Percentiles rank a stretch among this genome's conserved stretches.
These are phyloP conservation scores for Marchantia paleacea DNA, from an alignment of 225 moss, liverwort and hornwort genomes.

Conservation along the genomic window DNA sequence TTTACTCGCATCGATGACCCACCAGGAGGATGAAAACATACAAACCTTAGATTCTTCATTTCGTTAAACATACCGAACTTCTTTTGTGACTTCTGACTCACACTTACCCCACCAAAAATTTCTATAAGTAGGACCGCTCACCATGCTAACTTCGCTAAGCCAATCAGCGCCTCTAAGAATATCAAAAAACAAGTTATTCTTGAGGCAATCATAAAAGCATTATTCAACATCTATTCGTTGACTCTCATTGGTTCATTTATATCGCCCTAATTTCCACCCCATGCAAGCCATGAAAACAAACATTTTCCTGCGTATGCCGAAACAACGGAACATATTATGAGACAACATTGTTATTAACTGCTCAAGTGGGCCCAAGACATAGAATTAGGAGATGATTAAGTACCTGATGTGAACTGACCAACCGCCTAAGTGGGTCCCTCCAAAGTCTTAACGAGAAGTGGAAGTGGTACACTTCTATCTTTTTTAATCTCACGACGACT, in stretches of 20 bases:
- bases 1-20: neutral
- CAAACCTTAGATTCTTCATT: neutral
- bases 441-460: too few relatives aligned
- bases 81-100: neutral
- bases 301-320: neutral
- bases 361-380: neutral
- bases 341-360: neutral
- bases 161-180: neutral
- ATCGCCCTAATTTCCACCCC: neutral
- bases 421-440: too few relatives aligned
- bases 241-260: neutral
- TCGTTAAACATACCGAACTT: neutral
- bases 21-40: neutral
- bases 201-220: slow-evolving; percentile 1
- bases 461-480: too few relatives aligned
- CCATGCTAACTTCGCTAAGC: neutral
- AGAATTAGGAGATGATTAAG: too few relatives aligned
- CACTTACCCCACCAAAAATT: neutral
- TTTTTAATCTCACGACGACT: too few relatives aligned
- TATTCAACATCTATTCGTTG: neutral
- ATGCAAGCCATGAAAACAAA: neutral
- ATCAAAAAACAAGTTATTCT: neutral
- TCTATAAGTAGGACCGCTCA: neutral
- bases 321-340: neutral
- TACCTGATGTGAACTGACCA: too few relatives aligned